Conservation (phyloP, 1,284 basidiomycete species). For the Stygiomarasmius scandens region DNA sequence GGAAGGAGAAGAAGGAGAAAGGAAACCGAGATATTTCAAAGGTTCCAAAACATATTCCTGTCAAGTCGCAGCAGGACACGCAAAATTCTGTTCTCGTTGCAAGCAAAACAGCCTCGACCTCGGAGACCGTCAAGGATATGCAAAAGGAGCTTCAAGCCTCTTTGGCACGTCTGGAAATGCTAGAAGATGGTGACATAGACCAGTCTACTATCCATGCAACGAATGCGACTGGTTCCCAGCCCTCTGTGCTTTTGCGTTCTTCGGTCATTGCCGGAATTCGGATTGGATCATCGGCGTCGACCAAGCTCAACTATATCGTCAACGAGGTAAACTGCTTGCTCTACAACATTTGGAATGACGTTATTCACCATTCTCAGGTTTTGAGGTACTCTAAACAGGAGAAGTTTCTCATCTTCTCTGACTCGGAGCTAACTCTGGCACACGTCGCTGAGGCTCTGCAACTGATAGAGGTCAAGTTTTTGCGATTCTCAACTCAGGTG, state of each 20-base stretch:
- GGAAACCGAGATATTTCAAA: background rate
- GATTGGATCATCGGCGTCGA: constrained; percentile 62
- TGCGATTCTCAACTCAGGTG: constrained; percentile 61
- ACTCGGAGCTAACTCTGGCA: constrained; percentile 67
- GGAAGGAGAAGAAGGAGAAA: constrained; percentile 17
- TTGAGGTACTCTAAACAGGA: constrained; percentile 55
- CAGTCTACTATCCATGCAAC: background rate
- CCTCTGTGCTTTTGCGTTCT: constrained; percentile 35
- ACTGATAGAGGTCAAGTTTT: constrained; percentile 59
- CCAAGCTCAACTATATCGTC: constrained; percentile 75
- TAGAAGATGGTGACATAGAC: constrained; percentile 25
- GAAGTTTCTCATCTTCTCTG: constrained; percentile 85
- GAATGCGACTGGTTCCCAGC: constrained; percentile 10
- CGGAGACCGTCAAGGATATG: constrained; percentile 48
- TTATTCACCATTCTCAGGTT: constrained; percentile 45
- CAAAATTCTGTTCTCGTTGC: constrained; percentile 26
- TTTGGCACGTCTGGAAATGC: constrained; percentile 31
- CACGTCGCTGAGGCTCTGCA: constrained; percentile 76
- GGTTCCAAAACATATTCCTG: constrained; percentile 19
- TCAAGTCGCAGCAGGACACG: constrained; percentile 8
- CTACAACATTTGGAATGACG: constrained; percentile 2
- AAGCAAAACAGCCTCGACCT: constrained; percentile 40
- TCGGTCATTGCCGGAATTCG: constrained; percentile 51
- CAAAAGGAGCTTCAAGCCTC: constrained; percentile 48
- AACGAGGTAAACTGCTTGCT: constrained; percentile 52